Base-by-base conservation (phyloP, 2,329 filamentous ascomycete genomes). In the Aspergillus fumigatus region DNA sequence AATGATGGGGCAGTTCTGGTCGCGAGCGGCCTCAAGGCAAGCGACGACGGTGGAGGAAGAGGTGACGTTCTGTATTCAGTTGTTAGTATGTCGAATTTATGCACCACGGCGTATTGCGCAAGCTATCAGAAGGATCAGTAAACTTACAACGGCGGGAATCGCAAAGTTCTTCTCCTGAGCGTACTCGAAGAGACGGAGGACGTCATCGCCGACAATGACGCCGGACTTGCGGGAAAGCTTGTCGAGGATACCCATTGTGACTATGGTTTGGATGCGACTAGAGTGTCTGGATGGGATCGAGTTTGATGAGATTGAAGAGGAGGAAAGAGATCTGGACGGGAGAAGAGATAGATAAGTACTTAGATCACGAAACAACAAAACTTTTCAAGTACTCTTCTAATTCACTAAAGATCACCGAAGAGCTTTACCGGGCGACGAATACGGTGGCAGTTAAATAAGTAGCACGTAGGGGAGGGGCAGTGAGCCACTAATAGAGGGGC, bases 1-100 rank as follows among this genome's bases (percentile, higher is more conserved):
- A 78, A 97, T 89, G 79, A 97, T 88, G 69, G 94, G 94, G 60
- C 90, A 84, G 78, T 96, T 96, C 74, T 86, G 82, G 78, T 97
- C 92, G 70, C 91, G 88, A 68, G 94, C 94, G 74, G 94, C 94
- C 84, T 99, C 94, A 68, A 99, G 91, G 54, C 90, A 80, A 69
- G 91, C 87, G 65, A 97, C 88, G 62, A 86, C 88, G 61, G 88
- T 91, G 62, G 91, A 96, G 61, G 90, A 96, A 45, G 92, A 96
- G 68, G 93, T 97, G 73, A 96, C 90, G 80, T 97, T 97, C 81
- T 84, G 59, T 32, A 17, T 23, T 26, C 10, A 27, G 14, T 6
- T 17, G 21, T 47, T 25, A 47, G 23, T 7, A 47, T 47, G 17
- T 17, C 32, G 5, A 38, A 5, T 14, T 35, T 8, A 38, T 17